phyloP scores from a whole-genome alignment of 805 yeast species.

The Starmerella apicola region DNA sequence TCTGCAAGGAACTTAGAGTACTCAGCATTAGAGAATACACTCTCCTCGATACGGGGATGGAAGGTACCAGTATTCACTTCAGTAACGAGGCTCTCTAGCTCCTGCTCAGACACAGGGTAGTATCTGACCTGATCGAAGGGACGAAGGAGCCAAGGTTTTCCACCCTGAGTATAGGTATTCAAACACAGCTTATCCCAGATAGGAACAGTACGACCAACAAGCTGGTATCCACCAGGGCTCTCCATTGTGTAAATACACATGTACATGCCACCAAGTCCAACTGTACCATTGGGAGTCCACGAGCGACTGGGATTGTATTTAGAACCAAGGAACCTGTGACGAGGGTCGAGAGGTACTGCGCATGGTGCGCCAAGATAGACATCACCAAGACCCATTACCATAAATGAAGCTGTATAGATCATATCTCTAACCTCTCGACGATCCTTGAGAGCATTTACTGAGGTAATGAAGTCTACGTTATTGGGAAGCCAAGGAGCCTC shows the following conservation, averaged over 20 bases:
- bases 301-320: slow-evolving; percentile 96
- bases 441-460: slow-evolving; percentile 60
- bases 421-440: slow-evolving; percentile 68
- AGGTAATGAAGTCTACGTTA: slow-evolving; percentile 89
- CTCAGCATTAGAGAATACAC: slow-evolving; percentile 69
- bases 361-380: slow-evolving; percentile 97
- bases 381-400: slow-evolving; percentile 93
- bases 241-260: slow-evolving; percentile 98
- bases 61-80: slow-evolving; percentile 73
- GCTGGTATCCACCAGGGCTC: slow-evolving; percentile 96
- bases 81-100: slow-evolving; percentile 57
- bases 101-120: slow-evolving; percentile 80
- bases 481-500: slow-evolving; percentile 97
- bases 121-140: slow-evolving; percentile 93
- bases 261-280: slow-evolving; percentile 97
- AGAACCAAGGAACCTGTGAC: slow-evolving; percentile 83
- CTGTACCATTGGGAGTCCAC: slow-evolving; percentile 91
- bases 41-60: slow-evolving; percentile 58
- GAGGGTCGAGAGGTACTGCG: slow-evolving; percentile 95
- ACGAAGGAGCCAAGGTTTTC: slow-evolving; percentile 78
- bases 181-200: slow-evolving; percentile 91
- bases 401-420: slow-evolving; percentile 77
- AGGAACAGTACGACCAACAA: slow-evolving; percentile 92
- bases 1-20: slow-evolving; percentile 69
- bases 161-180: slow-evolving; percentile 27